phyloP scores from a whole-genome alignment of 176 grass and related monocot species.

The Triticum monococcum region DNA sequence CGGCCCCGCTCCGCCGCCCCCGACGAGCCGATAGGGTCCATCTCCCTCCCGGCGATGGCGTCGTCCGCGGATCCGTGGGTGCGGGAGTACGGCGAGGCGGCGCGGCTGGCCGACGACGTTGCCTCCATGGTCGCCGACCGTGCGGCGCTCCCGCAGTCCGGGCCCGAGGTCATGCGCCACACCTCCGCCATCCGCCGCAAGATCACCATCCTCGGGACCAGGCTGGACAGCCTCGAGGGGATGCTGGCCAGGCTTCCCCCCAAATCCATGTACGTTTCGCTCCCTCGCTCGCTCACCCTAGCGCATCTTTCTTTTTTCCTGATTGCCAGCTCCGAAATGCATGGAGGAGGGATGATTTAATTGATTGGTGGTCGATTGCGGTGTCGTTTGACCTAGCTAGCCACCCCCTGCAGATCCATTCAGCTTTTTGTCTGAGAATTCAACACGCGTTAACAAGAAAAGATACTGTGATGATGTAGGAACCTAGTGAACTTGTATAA shows the following conservation, averaged over 20 bases:
- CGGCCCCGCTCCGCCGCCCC: background rate
- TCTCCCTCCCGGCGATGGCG: constrained; percentile 38
- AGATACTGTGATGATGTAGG: background rate
- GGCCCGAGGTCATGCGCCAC: constrained; percentile 51
- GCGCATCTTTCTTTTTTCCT: too few relatives aligned
- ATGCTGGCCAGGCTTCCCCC: constrained; percentile 47
- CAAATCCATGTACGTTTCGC: constrained; percentile 46
- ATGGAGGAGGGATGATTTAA: background rate
- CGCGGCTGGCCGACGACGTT: constrained; percentile 57
- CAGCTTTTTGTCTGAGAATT: background rate
- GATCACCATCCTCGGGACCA: constrained; percentile 56
- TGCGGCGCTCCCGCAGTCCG: constrained; percentile 48
- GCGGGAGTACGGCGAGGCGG: constrained; percentile 55
- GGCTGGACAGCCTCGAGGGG: constrained; percentile 53
- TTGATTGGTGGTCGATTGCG: background rate
- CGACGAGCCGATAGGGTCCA: background rate
- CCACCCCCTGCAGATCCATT: background rate
- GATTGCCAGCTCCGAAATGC: too few relatives aligned
- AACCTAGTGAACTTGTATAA: background rate
- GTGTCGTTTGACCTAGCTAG: background rate
- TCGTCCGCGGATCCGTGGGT: constrained; percentile 45
- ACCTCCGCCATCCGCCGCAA: constrained; percentile 45
- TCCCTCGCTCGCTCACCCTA: background rate
- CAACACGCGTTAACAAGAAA: too few relatives aligned
- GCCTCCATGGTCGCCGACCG: constrained; percentile 46